Evolutionary conservation across 176 grass and related monocot genomes (phyloP).

Genomic region (Chrysopogon serrulatus): DNA sequence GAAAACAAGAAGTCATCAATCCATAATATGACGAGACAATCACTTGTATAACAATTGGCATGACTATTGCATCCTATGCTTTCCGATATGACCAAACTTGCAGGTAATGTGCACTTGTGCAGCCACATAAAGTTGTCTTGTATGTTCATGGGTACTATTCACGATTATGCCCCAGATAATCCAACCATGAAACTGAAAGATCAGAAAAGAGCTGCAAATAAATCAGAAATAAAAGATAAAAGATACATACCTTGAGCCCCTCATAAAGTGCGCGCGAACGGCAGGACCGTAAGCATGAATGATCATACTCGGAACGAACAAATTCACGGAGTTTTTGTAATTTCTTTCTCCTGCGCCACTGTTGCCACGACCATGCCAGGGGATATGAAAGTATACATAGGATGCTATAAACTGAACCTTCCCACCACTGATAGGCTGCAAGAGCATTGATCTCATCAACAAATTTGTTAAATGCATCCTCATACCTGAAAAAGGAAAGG

Average conservation of each 20-base stretch:
- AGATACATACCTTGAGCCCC: conserved; percentile 78
- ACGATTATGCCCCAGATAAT: not conserved
- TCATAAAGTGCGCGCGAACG: conserved; percentile 96
- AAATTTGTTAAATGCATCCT: conserved; percentile 94
- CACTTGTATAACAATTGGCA: not conserved
- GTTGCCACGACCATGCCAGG: conserved; percentile 96
- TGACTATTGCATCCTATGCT: not conserved
- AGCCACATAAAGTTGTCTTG: not conserved
- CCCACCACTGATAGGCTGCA: conserved; percentile 98
- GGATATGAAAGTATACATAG: conserved; percentile 76
- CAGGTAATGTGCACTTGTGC: not conserved
- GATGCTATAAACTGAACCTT: conserved; percentile 81
- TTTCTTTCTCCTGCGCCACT: conserved; percentile 89
- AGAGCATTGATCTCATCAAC: conserved; percentile 93
- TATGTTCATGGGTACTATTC: not conserved
- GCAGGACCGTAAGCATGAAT: conserved; percentile 90
- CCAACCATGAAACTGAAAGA: conserved; percentile 1
- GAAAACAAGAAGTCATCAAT: conserved; percentile 12
- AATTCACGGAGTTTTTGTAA: conserved; percentile 84
- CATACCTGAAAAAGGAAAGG: conserved; percentile 46
- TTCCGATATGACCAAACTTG: not conserved
- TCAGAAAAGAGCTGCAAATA: conserved; percentile 8
- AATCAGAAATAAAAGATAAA: conserved; percentile 10
- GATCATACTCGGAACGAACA: conserved; percentile 97
- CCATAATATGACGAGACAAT: conserved; percentile 7